Evolutionary conservation across 1,139 yeast genomes (phyloP).

Genomic region (Suhomyces terraborum): DNA sequence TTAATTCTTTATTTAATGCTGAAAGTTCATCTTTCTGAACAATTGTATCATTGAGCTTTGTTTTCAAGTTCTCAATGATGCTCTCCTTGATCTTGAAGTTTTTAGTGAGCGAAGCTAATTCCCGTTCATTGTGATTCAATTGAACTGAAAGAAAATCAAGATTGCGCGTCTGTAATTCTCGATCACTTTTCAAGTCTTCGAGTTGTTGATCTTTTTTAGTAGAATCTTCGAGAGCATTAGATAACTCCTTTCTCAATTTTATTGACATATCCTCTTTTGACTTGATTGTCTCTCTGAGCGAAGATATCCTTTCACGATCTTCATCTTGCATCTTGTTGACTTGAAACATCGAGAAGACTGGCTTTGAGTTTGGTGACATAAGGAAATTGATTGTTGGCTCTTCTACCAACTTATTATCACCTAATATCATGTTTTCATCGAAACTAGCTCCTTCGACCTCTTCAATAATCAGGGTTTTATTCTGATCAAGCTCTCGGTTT

Average conservation of each 20-base stretch:
- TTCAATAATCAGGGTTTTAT: conserved; percentile 6
- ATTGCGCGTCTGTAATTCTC: conserved; percentile 25
- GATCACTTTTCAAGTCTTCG: conserved; percentile 21
- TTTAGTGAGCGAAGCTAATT: conserved; percentile 33
- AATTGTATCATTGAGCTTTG: conserved; percentile 14
- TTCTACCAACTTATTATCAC: conserved; percentile 18
- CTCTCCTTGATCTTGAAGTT: conserved; percentile 28
- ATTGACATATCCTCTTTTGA: conserved; percentile 9
- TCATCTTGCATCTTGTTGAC: conserved; percentile 33
- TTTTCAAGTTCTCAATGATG: conserved; percentile 12
- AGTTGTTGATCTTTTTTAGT: conserved; percentile 18
- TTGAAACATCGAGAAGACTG: conserved; percentile 37
- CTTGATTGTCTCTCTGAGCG: conserved; percentile 13
- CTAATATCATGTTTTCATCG: conserved; percentile 9
- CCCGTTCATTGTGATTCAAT: conserved; percentile 33
- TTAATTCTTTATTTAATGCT: conserved; percentile 6
- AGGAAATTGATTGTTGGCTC: conserved; percentile 37
- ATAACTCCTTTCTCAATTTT: conserved; percentile 8
- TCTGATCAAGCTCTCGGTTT: background rate
- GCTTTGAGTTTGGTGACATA: conserved; percentile 41
- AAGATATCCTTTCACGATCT: conserved; percentile 20
- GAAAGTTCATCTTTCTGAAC: conserved; percentile 8
- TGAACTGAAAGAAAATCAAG: conserved; percentile 34
- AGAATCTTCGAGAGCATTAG: conserved; percentile 2
- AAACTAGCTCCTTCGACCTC: background rate